A percentile compares a stretch with the other conserved stretches of the same genome.
Conservation (phyloP, 1,284 basidiomycete genomes). For the Puccinia horiana region DNA sequence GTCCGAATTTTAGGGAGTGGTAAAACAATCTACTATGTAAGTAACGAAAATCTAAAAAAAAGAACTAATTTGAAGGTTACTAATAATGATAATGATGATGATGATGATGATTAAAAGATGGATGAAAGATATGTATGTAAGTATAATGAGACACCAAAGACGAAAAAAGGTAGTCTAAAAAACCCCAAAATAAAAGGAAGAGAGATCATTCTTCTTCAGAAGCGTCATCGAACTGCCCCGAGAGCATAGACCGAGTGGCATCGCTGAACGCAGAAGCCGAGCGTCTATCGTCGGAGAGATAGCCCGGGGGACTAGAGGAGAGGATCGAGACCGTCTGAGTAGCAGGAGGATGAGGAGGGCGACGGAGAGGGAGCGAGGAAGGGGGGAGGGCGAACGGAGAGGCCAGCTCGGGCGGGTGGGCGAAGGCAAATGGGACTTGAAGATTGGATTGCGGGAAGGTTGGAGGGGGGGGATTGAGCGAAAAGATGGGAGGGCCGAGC, state of each 20-base stretch:
- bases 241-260: neutral
- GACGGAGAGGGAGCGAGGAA: neutral
- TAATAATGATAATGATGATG: no score
- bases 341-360: neutral
- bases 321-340: neutral
- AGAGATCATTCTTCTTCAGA: conserved; percentile 13
- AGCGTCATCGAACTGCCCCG: conserved; percentile 40
- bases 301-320: neutral
- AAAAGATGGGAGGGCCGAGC: neutral
- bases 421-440: neutral
- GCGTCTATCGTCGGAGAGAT: neutral
- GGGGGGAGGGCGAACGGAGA: neutral
- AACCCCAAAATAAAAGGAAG: neutral
- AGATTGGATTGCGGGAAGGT: neutral
- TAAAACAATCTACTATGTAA: no score
- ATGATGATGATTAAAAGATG: neutral
- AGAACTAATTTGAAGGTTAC: no score
- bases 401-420: neutral
- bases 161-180: neutral
- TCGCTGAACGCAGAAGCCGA: neutral
- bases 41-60: no score
- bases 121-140: no score
- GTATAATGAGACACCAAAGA: no score
- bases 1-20: no score
- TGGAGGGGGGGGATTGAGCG: neutral